Conservation (phyloP, 345 rosid genomes). For the Citrus cavaleriei region DNA sequence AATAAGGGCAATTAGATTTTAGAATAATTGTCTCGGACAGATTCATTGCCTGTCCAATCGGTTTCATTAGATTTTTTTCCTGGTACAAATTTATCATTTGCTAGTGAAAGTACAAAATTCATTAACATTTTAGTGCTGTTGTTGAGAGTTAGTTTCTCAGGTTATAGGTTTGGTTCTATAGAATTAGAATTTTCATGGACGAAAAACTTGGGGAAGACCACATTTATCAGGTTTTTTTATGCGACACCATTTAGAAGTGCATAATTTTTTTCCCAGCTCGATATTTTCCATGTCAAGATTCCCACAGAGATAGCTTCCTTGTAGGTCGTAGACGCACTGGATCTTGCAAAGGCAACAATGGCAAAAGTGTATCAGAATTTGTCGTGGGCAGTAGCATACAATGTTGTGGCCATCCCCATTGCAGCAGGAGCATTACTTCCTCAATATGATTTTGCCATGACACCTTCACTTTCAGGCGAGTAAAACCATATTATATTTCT, state of each 20-base stretch:
- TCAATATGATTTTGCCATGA: conserved; percentile 78
- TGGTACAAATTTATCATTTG: neutral
- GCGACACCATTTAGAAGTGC: neutral
- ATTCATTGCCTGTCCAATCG: neutral
- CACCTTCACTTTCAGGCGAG: conserved; percentile 88
- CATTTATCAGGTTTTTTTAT: neutral
- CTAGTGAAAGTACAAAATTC: neutral
- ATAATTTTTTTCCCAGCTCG: neutral
- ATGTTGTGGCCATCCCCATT: conserved; percentile 73
- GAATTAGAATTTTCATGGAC: neutral
- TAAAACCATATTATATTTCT: neutral
- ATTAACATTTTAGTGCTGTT: neutral
- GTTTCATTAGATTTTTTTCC: neutral
- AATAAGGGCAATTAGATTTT: neutral
- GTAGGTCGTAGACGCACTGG: conserved; percentile 80
- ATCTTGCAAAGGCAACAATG: conserved; percentile 89
- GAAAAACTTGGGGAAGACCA: neutral
- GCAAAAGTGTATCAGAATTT: conserved; percentile 85
- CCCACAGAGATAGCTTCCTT: neutral
- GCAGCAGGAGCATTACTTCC: conserved; percentile 93
- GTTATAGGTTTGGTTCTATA: neutral
- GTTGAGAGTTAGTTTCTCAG: neutral
- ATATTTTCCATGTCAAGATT: neutral
- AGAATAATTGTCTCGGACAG: neutral
- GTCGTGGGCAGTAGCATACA: conserved; percentile 87